Evolutionary conservation across 768 basidiomycete genomes (phyloP), one percentile per base, ranked within the genome.

Genomic region (Sporobolomyces roseus): DNA sequence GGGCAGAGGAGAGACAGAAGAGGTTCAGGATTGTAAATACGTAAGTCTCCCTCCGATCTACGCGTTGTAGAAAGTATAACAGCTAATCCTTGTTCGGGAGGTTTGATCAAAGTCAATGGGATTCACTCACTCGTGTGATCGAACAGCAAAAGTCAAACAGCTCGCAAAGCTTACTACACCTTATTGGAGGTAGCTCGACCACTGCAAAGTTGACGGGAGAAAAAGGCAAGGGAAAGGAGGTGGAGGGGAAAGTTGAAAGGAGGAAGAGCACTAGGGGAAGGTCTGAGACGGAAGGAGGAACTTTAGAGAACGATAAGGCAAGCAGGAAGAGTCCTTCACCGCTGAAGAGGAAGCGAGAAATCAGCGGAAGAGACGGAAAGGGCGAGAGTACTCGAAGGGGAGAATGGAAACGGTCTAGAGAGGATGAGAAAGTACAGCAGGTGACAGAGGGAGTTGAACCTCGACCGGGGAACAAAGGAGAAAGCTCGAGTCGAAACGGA

Each of bases 21-120:
- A 43, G 56, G 25, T 59, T 59, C 56, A 59, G 25, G 56, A 45
- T 29, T 17, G 29, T 25, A 17, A 59, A 43, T 9, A 59, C 56
- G 56, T 59, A 21, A 27, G 56, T 30, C 4, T 33, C 10, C 32
- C 7, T 35, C 4, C 32, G 21, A 5, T 35, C 45, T 6, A 23
- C 12, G 17, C 38, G 10, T 46, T 21, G 45, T 23, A 46, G n/a
- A n/a, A n/a, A n/a, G n/a, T n/a, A n/a, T n/a, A n/a, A n/a, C n/a
- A n/a, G n/a, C n/a, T n/a, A n/a, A n/a, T n/a, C n/a, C n/a, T n/a
- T n/a, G n/a, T n/a, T n/a, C n/a, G n/a, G n/a, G n/a, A 14, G 4
- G 5, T 29, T 29, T 27, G 23, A 29, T 27, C 16, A 56, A 14
- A 59, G 56, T 13, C 27, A 59, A 59, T 59, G 56, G 56, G 43